Percentiles rank a stretch among this genome's conserved stretches.
These are phyloP conservation scores for Colletotrichum ledebouriae DNA, from an alignment of 2,329 filamentous ascomycete species.

Conservation along the genomic window DNA sequence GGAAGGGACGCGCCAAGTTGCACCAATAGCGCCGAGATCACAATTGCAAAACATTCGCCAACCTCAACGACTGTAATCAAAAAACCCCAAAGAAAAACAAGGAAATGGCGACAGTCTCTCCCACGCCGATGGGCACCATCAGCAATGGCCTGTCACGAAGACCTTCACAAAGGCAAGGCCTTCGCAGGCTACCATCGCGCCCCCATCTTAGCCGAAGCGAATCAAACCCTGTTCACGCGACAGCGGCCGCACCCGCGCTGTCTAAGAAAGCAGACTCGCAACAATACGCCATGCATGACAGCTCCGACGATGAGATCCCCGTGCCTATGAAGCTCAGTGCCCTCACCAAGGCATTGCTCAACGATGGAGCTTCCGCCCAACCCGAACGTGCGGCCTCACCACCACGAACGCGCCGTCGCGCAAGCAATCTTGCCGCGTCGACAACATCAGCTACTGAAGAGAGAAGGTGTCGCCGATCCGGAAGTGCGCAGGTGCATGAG, in stretches of 20 bases:
- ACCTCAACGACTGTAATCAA: conserved; percentile 5
- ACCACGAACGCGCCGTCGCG: conserved; percentile 62
- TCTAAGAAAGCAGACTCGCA: conserved; percentile 55
- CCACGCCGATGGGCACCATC: conserved; percentile 65
- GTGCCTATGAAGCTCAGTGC: conserved; percentile 95
- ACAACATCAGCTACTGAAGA: conserved; percentile 59
- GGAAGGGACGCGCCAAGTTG: conserved; percentile 32
- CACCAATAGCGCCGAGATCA: conserved; percentile 16
- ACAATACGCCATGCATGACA: conserved; percentile 76
- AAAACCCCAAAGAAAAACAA: neutral
- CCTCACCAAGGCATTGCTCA: conserved; percentile 87
- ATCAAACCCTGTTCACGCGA: conserved; percentile 55
- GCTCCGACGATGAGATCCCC: conserved; percentile 93
- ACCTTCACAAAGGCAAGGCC: conserved; percentile 68
- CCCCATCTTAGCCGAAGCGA: conserved; percentile 60
- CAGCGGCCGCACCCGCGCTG: conserved; percentile 44
- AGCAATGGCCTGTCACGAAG: conserved; percentile 63
- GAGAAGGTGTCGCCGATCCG: conserved; percentile 61
- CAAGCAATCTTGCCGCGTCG: conserved; percentile 61
- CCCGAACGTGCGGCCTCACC: conserved; percentile 58
- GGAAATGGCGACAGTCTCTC: conserved; percentile 66
- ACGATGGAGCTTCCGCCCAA: conserved; percentile 69
- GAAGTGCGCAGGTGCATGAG: conserved; percentile 59
- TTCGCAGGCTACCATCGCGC: conserved; percentile 64
- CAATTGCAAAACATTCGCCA: conserved; percentile 34